Evolutionary conservation across 345 rosid species (phyloP), one percentile per base, ranked within the genome.

Genomic region (Pseudoturritis turrita): DNA sequence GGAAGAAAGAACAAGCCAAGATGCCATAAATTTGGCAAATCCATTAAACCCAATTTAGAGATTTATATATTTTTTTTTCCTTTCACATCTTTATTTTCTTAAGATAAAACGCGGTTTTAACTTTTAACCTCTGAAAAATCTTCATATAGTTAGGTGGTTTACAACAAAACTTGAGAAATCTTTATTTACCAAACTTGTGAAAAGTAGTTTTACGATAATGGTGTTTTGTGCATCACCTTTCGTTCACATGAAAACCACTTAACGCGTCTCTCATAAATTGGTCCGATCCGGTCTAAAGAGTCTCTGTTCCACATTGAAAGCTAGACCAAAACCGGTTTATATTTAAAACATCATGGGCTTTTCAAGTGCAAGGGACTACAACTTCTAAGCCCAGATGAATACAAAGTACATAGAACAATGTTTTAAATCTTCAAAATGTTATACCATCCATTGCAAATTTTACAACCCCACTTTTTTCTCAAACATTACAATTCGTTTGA

Each of bases 1-100:
- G 73, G 68, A 51, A 67, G 15, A 41, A n/a, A 40, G 68, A 74
- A 65, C 26, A 49, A 67, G 68, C 67, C 73, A 74, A 74, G 22
- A 74, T 65, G 46, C 67, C 61, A 57, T 29, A 58, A 49, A 41
- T 66, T 21, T 68, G 49, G 73, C 68, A 57, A 39, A 28, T 7
- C 10, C 26, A 55, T 33, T 55, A 37, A n/a, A n/a, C n/a, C 61
- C 67, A 49, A 74, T 65, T 40, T 50, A 66, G 55, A 46, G 23
- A 56, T 33, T 44, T 13, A 53, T 7, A 14, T 33, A 29, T 17
- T 3, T 15, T 10, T 4, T 9, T 52, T 22, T 71, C 62, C 39
- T 4, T 49, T 60, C 12, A 26, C 61, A 39, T 39, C 4, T 9
- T 18, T 47, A 62, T 25, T 47, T 37, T 39, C 28, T n/a, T 60